Evolutionary conservation across 1,284 basidiomycete species (phyloP).

Genomic region (Heterobasidion occidentale): DNA sequence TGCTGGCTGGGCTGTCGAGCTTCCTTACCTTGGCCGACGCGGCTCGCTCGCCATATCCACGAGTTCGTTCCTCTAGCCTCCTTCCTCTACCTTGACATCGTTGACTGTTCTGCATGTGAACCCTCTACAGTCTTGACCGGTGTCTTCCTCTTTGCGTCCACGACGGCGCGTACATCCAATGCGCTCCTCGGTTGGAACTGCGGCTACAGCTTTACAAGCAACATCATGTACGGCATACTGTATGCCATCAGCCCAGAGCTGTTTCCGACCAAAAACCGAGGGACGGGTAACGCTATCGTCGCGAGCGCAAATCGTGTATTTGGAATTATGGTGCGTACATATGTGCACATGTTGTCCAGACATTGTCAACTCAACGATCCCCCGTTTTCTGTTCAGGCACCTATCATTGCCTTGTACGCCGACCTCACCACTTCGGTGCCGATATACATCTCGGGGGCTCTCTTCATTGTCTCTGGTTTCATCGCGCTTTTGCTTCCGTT

Average conservation of each 20-base stretch:
- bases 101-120: neutral
- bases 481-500: conserved; percentile 64
- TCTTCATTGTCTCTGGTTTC: conserved; percentile 56
- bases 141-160: conserved; percentile 60
- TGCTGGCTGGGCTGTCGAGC: conserved; percentile 53
- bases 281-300: conserved; percentile 64
- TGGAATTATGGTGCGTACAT: conserved; percentile 50
- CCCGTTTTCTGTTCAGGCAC: conserved; percentile 33
- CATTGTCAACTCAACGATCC: neutral
- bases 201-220: conserved; percentile 54
- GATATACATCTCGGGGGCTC: conserved; percentile 60
- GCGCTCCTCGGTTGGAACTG: conserved; percentile 70
- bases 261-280: conserved; percentile 65
- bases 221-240: conserved; percentile 69
- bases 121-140: conserved; percentile 47
- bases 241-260: conserved; percentile 63
- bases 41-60: conserved; percentile 58
- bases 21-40: conserved; percentile 50
- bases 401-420: conserved; percentile 58
- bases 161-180: conserved; percentile 54
- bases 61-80: conserved; percentile 19
- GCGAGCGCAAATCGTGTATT: conserved; percentile 56
- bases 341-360: neutral
- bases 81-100: neutral
- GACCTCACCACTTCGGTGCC: conserved; percentile 56